These are phyloP conservation scores for Brassica nigra DNA, from an alignment of 345 rosid species.

Conservation along the genomic window DNA sequence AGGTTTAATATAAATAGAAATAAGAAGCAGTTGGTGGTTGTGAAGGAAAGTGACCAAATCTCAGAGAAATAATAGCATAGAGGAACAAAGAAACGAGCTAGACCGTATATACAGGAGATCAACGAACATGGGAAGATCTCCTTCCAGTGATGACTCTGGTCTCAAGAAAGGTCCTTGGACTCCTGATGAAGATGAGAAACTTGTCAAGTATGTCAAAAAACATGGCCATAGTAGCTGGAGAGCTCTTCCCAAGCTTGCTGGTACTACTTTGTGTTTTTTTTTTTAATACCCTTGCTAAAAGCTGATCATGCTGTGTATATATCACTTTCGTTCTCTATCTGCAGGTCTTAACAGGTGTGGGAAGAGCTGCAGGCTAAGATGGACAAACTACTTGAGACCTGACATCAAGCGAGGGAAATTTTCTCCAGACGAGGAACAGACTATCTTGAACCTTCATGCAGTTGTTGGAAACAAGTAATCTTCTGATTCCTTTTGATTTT, in stretches of 20 bases:
- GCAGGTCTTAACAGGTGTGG: constrained; percentile 80
- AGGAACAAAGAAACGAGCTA: not conserved
- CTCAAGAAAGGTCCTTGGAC: constrained; percentile 93
- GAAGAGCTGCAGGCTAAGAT: constrained; percentile 80
- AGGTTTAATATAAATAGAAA: constrained; percentile 58
- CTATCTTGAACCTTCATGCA: constrained; percentile 74
- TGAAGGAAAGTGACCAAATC: constrained; percentile 46
- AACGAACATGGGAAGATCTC: constrained; percentile 62
- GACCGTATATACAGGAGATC: not conserved
- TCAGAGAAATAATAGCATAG: constrained; percentile 5
- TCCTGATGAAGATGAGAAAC: constrained; percentile 78
- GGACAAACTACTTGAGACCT: constrained; percentile 86
- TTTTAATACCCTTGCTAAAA: not conserved
- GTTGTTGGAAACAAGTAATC: constrained; percentile 83
- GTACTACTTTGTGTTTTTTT: constrained; percentile 29
- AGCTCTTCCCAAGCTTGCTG: constrained; percentile 85
- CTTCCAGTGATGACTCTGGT: constrained; percentile 61
- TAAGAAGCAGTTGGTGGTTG: constrained; percentile 53
- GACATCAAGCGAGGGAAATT: constrained; percentile 84
- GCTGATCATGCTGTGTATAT: not conserved
- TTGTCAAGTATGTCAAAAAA: constrained; percentile 56
- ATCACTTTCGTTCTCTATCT: not conserved
- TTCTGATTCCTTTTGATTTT: not conserved
- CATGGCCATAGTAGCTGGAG: constrained; percentile 95
- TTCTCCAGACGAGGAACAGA: constrained; percentile 74